Evolutionary conservation across 2,329 filamentous ascomycete genomes (phyloP), one percentile per base, ranked within the genome.

Genomic region (Penicillium sp.): DNA sequence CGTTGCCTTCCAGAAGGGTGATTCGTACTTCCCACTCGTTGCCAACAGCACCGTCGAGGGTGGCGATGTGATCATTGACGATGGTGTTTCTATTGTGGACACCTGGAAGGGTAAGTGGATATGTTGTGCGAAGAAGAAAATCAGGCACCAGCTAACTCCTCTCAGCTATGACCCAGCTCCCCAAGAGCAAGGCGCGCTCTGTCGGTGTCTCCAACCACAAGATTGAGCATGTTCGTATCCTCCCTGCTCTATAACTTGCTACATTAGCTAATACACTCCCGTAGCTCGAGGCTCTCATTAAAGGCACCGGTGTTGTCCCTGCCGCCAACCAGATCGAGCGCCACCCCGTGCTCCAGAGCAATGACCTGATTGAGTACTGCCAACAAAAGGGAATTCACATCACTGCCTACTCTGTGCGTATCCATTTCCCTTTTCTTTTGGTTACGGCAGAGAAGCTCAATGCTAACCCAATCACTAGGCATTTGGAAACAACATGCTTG

Each of bases 241-340:
- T 13, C 11, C 2, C 7, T 16, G 13, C 63, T 19, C 44, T 5
- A 8, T 2, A 34, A 16, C 10, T 5, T 3, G 11, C 15, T 21
- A 34, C 6, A 23, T 4, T 5, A 16, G 44, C 53, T 33, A 45
- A 45, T 21, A 31, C 19, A 48, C 55, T 31, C 19, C 2, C 13
- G 6, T 38, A 73, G 76, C 73, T 87, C 65, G 79, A 87, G 67
- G 76, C 78, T 49, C 68, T 87, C 65, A 80, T 84, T 71, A 78
- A 81, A 39, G 84, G 74, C 50, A 75, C 73, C n/a, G 73, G 72
- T 41, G 81, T 90, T 63, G 76, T 84, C 1, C 87, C 87, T 1
- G 84, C 84, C 2, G 81, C 82, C 64, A 89, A 89, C 73, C 87
- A 89, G 74, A 84, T 89, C 61, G 87, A 89, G 70, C 84, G 84